Conservation (phyloP, 1,284 basidiomycete species). For the Naganishia liquefaciens region DNA sequence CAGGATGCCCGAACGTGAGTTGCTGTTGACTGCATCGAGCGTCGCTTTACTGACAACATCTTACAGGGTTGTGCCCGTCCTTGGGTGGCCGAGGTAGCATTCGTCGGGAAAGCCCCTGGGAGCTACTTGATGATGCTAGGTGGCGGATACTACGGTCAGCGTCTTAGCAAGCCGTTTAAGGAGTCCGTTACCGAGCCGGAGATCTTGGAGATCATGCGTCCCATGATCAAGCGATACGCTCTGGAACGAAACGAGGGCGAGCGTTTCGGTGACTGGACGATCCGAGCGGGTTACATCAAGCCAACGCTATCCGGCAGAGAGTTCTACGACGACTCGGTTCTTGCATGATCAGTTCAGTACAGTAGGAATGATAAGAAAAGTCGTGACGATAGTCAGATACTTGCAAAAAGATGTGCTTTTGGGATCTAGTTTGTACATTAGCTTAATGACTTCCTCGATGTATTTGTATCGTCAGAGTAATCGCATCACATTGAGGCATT, state of each 20-base stretch:
- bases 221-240: slow-evolving; percentile 93
- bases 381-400: slow-evolving; percentile 4
- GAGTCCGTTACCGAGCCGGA: slow-evolving; percentile 92
- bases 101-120: slow-evolving; percentile 94
- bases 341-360: slow-evolving; percentile 31
- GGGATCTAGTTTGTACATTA: slow-evolving; percentile 19
- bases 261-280: slow-evolving; percentile 92
- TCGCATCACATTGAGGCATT: too few relatives aligned
- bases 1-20: slow-evolving; percentile 81
- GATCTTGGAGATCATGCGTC: slow-evolving; percentile 82
- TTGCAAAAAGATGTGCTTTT: slow-evolving; percentile 8
- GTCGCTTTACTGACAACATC: too few relatives aligned
- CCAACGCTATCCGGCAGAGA: slow-evolving; percentile 72
- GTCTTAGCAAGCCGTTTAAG: slow-evolving; percentile 75
- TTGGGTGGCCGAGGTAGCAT: slow-evolving; percentile 95
- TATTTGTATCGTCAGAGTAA: slow-evolving; percentile 14
- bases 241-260: slow-evolving; percentile 86
- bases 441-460: slow-evolving; percentile 13
- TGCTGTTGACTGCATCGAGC: neutral
- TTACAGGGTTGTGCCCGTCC: slow-evolving; percentile 73
- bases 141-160: slow-evolving; percentile 88
- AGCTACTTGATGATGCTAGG: slow-evolving; percentile 94
- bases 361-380: neutral
- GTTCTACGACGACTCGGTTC: slow-evolving; percentile 69
- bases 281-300: slow-evolving; percentile 80